These are phyloP conservation scores for Trichomonas gallinae DNA, from an alignment of 208 protist genomes.

Conservation along the genomic window DNA sequence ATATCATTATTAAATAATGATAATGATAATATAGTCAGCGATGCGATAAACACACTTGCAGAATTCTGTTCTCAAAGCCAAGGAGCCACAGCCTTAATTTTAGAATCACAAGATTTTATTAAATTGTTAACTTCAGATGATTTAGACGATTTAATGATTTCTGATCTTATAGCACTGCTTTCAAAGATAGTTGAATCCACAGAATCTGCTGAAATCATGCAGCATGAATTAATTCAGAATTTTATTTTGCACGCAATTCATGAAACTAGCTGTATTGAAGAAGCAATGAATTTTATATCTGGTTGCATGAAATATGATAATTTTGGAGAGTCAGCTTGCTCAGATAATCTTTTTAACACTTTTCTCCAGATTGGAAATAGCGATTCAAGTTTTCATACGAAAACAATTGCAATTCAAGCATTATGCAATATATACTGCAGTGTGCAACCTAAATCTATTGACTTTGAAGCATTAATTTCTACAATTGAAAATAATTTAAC, in stretches of 20 bases:
- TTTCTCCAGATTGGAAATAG: background rate
- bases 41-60: background rate
- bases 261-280: background rate
- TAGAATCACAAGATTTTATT: background rate
- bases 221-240: background rate
- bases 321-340: background rate
- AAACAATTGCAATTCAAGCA: background rate
- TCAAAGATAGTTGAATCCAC: background rate
- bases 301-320: background rate
- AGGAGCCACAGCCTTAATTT: background rate
- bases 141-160: background rate
- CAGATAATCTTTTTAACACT: background rate
- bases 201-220: background rate
- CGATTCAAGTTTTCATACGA: background rate
- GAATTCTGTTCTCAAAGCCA: background rate
- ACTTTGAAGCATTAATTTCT: background rate
- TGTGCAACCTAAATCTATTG: background rate
- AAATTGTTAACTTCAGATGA: background rate
- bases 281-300: background rate
- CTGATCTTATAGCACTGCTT: background rate
- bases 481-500: background rate
- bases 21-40: background rate
- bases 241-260: background rate
- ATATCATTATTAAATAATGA: background rate
- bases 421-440: background rate